Evolutionary conservation across 768 basidiomycete genomes (phyloP), one percentile per base, ranked within the genome.

Genomic region (Pholiota molesta): DNA sequence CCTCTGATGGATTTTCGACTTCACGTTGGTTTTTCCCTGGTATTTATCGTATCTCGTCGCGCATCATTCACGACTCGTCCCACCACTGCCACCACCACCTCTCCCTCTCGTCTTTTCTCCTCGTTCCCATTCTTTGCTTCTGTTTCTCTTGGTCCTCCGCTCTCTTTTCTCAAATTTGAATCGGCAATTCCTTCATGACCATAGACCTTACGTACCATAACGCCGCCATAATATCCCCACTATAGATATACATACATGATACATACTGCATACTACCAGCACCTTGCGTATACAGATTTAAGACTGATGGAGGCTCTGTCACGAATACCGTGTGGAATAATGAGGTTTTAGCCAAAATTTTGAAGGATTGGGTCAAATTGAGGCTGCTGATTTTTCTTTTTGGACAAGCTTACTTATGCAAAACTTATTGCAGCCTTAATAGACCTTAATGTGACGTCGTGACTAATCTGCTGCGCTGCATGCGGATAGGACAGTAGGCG

Each of bases 21-120:
- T 2, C 47, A 19, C 8, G 21, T 13, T 26, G n/a, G 11, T 21
- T 13, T 21, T 23, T 19, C 8, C 2, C 26, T 26, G 23, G 23
- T 49, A 49, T 49, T 49, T 49, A 49, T 49, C 47, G 10, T 49
- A 45, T 49, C 23, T 49, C 23, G 47, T 49, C 23, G 47, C 47
- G 47, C 23, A 21, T n/a, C 47, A 26, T 49, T 13, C 19, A 44
- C 42, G 42, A 44, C 19, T 44, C 39, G 17, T 44, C 19, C 17
- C 42, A 8, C 13, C n/a, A 16, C 14, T 40, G 14, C n/a, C 5
- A 16, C 39, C 14, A 17, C 42, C 47, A 49, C 47, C 47, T 14
- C 47, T 21, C 19, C 47, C 21, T n/a, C 16, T 44, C 42, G 16
- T 21, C 42, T 19, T 42, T 19, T 21, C 19, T 44, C 42, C 16